Evolutionary conservation across 2,329 filamentous ascomycete genomes (phyloP).

Genomic region (Hyphodiscus sp.): DNA sequence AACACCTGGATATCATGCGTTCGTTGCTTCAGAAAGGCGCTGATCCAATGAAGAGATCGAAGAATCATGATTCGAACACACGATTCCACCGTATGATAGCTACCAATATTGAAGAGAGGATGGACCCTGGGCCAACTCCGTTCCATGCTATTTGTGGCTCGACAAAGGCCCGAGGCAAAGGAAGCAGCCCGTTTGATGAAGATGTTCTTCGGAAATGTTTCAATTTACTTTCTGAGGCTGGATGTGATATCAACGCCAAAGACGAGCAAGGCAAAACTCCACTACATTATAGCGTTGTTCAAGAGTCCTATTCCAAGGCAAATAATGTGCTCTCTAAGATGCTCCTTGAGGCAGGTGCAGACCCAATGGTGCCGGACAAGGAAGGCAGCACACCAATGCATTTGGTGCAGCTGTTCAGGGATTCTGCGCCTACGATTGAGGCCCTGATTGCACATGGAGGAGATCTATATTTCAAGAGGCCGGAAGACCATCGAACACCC

Average conservation of each 20-base stretch:
- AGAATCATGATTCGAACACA: neutral
- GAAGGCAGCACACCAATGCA: slow-evolving; percentile 5
- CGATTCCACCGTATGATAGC: neutral
- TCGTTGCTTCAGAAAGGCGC: neutral
- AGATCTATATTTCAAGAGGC: slow-evolving; percentile 1
- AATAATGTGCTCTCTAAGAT: neutral
- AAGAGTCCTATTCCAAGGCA: no score
- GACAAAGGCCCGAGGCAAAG: neutral
- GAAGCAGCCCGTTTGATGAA: neutral
- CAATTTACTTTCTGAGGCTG: slow-evolving; percentile 1
- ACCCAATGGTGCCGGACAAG: slow-evolving; percentile 26
- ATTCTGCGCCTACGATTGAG: neutral
- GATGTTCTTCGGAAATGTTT: neutral
- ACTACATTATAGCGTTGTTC: neutral
- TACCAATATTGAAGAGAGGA: neutral
- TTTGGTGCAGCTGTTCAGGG: neutral
- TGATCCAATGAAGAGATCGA: neutral
- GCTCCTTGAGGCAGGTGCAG: slow-evolving; percentile 28
- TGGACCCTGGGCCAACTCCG: neutral
- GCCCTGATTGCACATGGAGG: slow-evolving; percentile 1
- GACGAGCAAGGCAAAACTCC: neutral
- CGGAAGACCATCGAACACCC: neutral
- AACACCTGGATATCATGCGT: neutral
- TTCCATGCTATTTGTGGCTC: neutral
- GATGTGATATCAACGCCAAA: slow-evolving; percentile 6